Percentiles rank a stretch among this genome's conserved stretches.
These are phyloP conservation scores for Pseudogymnoascus sp. DNA, from an alignment of 2,329 filamentous ascomycete species.

Conservation along the genomic window DNA sequence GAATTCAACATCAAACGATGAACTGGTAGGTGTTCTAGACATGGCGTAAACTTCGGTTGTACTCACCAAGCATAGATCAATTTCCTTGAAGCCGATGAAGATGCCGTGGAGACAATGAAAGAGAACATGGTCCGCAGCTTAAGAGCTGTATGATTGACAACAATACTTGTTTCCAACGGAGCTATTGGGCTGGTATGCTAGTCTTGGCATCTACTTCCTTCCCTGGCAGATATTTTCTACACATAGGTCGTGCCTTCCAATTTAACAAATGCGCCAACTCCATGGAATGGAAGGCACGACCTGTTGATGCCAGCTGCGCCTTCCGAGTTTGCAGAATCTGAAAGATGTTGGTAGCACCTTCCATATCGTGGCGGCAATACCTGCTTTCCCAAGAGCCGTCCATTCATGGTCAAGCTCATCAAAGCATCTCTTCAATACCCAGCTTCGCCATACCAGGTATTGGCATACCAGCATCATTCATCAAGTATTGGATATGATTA, in stretches of 20 bases:
- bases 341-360: background rate
- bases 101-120: slow-evolving; percentile 49
- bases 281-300: background rate
- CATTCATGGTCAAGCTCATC: background rate
- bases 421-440: background rate
- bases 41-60: background rate
- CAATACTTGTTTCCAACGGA: background rate
- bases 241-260: background rate
- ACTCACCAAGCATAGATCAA: slow-evolving; percentile 43
- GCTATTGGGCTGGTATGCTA: background rate
- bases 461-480: slow-evolving; percentile 10
- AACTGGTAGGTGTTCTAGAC: slow-evolving; percentile 54
- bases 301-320: background rate
- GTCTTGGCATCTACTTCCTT: background rate
- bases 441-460: slow-evolving; percentile 1
- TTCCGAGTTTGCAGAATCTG: background rate
- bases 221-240: background rate
- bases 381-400: background rate
- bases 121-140: slow-evolving; percentile 44
- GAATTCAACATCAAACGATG: slow-evolving; percentile 51
- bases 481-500: slow-evolving; percentile 28
- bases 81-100: slow-evolving; percentile 57
- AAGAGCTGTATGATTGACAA: slow-evolving; percentile 29
- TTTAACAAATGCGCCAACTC: background rate
- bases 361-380: background rate